A percentile compares a stretch with the other conserved stretches of the same genome.
These are phyloP conservation scores for Alternaria gaisen DNA, from an alignment of 2,329 filamentous ascomycete genomes.

Conservation along the genomic window DNA sequence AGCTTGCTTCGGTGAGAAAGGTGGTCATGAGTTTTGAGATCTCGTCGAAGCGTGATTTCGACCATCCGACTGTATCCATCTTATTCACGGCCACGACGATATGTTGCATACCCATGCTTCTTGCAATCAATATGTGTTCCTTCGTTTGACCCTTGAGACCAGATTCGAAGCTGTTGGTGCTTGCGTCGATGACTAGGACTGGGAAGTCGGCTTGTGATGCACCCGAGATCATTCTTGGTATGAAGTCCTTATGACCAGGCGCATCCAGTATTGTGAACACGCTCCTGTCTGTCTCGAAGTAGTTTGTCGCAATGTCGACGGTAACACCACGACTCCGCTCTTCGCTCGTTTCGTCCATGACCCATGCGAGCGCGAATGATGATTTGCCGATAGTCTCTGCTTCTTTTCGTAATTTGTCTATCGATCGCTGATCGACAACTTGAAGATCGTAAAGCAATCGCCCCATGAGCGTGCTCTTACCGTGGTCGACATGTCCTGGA, in stretches of 20 bases:
- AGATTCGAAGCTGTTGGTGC: slow-evolving; percentile 90
- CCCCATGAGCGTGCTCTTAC: slow-evolving; percentile 97
- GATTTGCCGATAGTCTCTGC: slow-evolving; percentile 92
- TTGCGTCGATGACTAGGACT: slow-evolving; percentile 90
- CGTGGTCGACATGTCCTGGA: slow-evolving; percentile 88
- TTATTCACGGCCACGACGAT: slow-evolving; percentile 96
- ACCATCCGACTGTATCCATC: slow-evolving; percentile 88
- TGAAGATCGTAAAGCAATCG: slow-evolving; percentile 89
- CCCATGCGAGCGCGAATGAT: slow-evolving; percentile 96
- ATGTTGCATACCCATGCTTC: slow-evolving; percentile 88
- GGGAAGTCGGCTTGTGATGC: slow-evolving; percentile 96
- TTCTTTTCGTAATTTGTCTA: slow-evolving; percentile 88
- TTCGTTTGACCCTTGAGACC: slow-evolving; percentile 92
- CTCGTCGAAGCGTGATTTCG: slow-evolving; percentile 80
- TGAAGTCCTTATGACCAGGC: slow-evolving; percentile 93
- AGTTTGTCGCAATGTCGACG: slow-evolving; percentile 94
- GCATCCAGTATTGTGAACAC: slow-evolving; percentile 95
- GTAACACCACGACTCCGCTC: slow-evolving; percentile 91
- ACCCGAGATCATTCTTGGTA: slow-evolving; percentile 98
- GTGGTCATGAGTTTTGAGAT: slow-evolving; percentile 84
- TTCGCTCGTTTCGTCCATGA: slow-evolving; percentile 90
- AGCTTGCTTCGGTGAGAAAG: slow-evolving; percentile 84
- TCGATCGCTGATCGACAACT: slow-evolving; percentile 84
- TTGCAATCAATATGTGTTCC: slow-evolving; percentile 88
- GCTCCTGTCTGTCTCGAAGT: slow-evolving; percentile 88